A percentile compares a stretch with the other conserved stretches of the same genome.
Conservation (phyloP, 345 rosid genomes). For the Pugionium dolabratum region DNA sequence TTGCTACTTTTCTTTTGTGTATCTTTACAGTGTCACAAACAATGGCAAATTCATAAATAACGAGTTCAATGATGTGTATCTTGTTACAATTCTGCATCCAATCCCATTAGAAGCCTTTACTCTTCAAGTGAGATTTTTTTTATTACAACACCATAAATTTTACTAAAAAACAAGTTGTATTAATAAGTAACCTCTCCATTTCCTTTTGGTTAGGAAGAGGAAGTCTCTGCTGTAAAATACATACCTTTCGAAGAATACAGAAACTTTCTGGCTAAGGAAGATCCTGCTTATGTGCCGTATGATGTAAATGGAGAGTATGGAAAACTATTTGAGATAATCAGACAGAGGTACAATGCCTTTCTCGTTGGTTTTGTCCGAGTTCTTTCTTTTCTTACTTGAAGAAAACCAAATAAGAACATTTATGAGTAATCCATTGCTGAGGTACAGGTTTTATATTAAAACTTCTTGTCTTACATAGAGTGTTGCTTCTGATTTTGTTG, state of each 20-base stretch:
- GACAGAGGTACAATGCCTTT: constrained; percentile 52
- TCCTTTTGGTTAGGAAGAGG: constrained; percentile 54
- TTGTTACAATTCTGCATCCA: constrained; percentile 75
- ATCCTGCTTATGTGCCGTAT: constrained; percentile 79
- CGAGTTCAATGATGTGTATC: constrained; percentile 84
- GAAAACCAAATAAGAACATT: constrained; percentile 4
- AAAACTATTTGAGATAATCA: constrained; percentile 66
- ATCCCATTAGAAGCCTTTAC: constrained; percentile 89
- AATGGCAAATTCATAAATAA: constrained; percentile 83
- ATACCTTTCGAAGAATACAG: constrained; percentile 60
- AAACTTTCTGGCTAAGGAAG: constrained; percentile 60
- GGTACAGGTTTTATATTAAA: constrained; percentile 11
- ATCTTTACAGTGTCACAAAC: constrained; percentile 63
- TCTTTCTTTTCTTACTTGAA: constrained; percentile 1
- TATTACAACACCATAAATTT: neutral
- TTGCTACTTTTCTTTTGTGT: constrained; percentile 19
- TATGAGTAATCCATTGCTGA: neutral
- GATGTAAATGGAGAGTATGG: constrained; percentile 71
- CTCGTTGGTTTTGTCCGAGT: neutral
- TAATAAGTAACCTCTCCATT: constrained; percentile 19
- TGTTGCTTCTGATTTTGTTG: constrained; percentile 38
- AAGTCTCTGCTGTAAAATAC: constrained; percentile 91
- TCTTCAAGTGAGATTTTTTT: constrained; percentile 67
- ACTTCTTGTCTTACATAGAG: constrained; percentile 2
- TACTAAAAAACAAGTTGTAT: constrained; percentile 4